Evolutionary conservation across 2,329 filamentous ascomycete genomes (phyloP).

Genomic region (Hypocrella siamensis): DNA sequence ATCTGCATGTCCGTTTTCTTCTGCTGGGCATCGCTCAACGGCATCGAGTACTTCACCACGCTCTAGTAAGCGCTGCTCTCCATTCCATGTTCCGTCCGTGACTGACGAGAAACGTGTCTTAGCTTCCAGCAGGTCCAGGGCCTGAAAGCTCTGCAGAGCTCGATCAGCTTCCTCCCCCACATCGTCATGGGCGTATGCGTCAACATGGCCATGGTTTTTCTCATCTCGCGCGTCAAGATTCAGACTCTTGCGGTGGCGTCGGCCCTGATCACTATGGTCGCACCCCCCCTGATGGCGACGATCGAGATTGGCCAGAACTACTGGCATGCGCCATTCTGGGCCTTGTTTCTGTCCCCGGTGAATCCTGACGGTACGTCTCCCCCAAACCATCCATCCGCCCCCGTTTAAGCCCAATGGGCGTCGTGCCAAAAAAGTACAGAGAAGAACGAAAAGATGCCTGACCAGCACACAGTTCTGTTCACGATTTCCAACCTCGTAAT

Average conservation of each 20-base stretch:
- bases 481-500: conserved; percentile 39
- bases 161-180: conserved; percentile 30
- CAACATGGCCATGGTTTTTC: conserved; percentile 25
- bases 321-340: conserved; percentile 30
- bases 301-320: conserved; percentile 30
- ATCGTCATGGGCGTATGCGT: conserved; percentile 25
- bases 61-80: conserved; percentile 21
- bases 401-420: not conserved
- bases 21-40: conserved; percentile 28
- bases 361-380: conserved; percentile 21
- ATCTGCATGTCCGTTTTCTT: conserved; percentile 36
- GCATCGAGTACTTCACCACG: conserved; percentile 30
- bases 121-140: conserved; percentile 33
- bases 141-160: conserved; percentile 27
- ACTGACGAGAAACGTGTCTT: not conserved
- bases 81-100: not conserved
- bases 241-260: conserved; percentile 21
- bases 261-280: conserved; percentile 25
- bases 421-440: not conserved
- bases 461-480: conserved; percentile 25
- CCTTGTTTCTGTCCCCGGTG: conserved; percentile 26
- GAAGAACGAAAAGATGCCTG: not conserved
- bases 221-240: conserved; percentile 22
- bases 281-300: conserved; percentile 39
- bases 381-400: not conserved